Evolutionary conservation across 805 yeast genomes (phyloP).

Genomic region (Suhomyces faveliae): DNA sequence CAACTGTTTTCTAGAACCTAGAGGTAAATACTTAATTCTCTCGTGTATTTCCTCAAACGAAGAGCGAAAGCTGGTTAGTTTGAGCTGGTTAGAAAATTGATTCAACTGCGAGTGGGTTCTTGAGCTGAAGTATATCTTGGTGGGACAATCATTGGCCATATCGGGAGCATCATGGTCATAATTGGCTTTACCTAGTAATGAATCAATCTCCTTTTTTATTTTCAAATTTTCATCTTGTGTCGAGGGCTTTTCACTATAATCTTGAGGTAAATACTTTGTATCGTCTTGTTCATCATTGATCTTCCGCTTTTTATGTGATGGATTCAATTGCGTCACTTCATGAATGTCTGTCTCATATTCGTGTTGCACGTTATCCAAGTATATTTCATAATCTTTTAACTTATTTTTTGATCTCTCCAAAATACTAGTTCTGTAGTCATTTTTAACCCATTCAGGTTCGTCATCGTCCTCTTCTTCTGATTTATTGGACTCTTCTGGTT

Average conservation of each 20-base stretch:
- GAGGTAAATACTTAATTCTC: conserved; percentile 62
- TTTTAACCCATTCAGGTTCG: conserved; percentile 71
- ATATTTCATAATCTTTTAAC: conserved; percentile 40
- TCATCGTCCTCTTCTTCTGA: conserved; percentile 37
- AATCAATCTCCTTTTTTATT: conserved; percentile 48
- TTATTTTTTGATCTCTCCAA: conserved; percentile 22
- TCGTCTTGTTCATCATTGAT: conserved; percentile 9
- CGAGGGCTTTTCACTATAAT: conserved; percentile 29
- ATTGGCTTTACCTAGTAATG: conserved; percentile 44
- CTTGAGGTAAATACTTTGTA: conserved; percentile 28
- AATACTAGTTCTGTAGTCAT: conserved; percentile 33
- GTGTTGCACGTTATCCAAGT: conserved; percentile 34
- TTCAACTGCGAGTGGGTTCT: conserved; percentile 87
- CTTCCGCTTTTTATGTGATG: conserved; percentile 9
- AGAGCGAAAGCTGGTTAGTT: conserved; percentile 61
- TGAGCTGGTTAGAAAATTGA: conserved; percentile 75
- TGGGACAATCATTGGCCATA: conserved; percentile 28
- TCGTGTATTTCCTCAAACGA: conserved; percentile 50
- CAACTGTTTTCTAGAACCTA: conserved; percentile 82
- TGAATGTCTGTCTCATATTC: conserved; percentile 18
- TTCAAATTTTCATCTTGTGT: conserved; percentile 25
- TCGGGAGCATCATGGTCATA: conserved; percentile 11
- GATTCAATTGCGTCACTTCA: conserved; percentile 13
- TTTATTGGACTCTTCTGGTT: neutral
- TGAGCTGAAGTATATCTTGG: conserved; percentile 66